Percentiles rank a stretch among this genome's conserved stretches.
phyloP scores from a whole-genome alignment of 2,329 filamentous ascomycete species.

The Seiridium cupressi region DNA sequence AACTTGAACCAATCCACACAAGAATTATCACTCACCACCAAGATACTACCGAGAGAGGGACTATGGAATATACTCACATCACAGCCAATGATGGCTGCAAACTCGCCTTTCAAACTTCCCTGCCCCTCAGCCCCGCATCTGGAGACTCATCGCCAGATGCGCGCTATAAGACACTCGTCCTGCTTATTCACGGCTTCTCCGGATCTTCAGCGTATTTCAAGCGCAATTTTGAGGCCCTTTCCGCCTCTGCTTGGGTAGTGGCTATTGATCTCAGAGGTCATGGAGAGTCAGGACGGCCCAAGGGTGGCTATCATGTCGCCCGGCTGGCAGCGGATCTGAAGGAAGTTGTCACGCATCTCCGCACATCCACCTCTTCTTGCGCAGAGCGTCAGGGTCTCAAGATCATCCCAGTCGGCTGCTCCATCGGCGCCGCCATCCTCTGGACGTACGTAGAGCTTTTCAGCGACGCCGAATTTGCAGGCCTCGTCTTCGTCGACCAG shows the following conservation, averaged over 20 bases:
- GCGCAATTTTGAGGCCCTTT: conserved; percentile 29
- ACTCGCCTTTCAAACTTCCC: conserved; percentile 33
- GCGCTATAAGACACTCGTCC: conserved; percentile 23
- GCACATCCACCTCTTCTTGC: background rate
- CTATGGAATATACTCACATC: conserved; percentile 26
- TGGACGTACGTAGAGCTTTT: conserved; percentile 40
- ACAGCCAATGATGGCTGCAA: conserved; percentile 31
- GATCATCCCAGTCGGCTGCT: conserved; percentile 35
- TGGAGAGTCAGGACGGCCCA: conserved; percentile 27
- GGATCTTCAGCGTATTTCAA: conserved; percentile 37
- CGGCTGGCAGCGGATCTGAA: conserved; percentile 36
- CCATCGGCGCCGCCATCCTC: conserved; percentile 37
- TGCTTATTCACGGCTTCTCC: conserved; percentile 40
- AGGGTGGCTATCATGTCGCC: conserved; percentile 37
- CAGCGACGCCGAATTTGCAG: conserved; percentile 27
- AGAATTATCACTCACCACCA: background rate
- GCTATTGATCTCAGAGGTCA: conserved; percentile 39
- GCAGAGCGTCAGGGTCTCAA: background rate
- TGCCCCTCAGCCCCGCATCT: conserved; percentile 17
- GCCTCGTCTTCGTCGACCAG: conserved; percentile 38
- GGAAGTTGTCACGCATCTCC: conserved; percentile 27
- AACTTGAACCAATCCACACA: background rate
- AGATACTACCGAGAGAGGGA: background rate
- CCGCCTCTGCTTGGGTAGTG: conserved; percentile 30
- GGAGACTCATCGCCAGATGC: background rate